Evolutionary conservation across 345 rosid species (phyloP).

Genomic region (Eucalyptus leucophloia): DNA sequence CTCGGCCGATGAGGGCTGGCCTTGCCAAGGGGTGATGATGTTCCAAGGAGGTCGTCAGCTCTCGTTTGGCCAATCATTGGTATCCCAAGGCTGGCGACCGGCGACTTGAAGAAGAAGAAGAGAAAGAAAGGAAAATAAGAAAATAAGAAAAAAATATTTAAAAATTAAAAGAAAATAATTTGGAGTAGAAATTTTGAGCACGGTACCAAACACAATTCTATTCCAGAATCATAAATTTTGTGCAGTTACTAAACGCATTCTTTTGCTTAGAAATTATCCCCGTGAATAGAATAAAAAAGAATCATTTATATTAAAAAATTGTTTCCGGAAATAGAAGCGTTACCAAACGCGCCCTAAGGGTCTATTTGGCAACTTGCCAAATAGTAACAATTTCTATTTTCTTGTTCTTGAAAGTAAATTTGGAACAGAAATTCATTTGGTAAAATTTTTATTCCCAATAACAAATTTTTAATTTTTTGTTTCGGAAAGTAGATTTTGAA

Average conservation of each 20-base stretch:
- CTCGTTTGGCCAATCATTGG: fast-evolving
- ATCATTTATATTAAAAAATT: too few relatives aligned
- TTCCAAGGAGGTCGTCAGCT: fast-evolving
- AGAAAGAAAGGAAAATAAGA: too few relatives aligned
- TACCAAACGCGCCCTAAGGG: fast-evolving
- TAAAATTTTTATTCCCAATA: too few relatives aligned
- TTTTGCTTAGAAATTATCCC: too few relatives aligned
- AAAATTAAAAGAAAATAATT: too few relatives aligned
- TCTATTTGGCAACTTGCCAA: too few relatives aligned
- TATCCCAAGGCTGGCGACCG: too few relatives aligned
- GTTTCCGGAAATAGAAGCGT: fast-evolving
- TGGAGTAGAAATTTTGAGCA: too few relatives aligned
- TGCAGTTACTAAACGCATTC: fast-evolving
- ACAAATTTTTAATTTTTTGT: too few relatives aligned
- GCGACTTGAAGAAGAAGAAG: too few relatives aligned
- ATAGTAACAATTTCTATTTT: fast-evolving
- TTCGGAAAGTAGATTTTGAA: too few relatives aligned
- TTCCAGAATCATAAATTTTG: fast-evolving
- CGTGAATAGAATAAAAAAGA: fast-evolving
- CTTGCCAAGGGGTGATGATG: fast-evolving
- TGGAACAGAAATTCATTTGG: fast-evolving
- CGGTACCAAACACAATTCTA: fast-evolving
- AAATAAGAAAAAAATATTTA: too few relatives aligned
- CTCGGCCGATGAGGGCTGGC: fast-evolving
- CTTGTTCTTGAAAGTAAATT: fast-evolving